Conservation (phyloP, 2,329 filamentous ascomycete species). For the Seiridium cupressi region DNA sequence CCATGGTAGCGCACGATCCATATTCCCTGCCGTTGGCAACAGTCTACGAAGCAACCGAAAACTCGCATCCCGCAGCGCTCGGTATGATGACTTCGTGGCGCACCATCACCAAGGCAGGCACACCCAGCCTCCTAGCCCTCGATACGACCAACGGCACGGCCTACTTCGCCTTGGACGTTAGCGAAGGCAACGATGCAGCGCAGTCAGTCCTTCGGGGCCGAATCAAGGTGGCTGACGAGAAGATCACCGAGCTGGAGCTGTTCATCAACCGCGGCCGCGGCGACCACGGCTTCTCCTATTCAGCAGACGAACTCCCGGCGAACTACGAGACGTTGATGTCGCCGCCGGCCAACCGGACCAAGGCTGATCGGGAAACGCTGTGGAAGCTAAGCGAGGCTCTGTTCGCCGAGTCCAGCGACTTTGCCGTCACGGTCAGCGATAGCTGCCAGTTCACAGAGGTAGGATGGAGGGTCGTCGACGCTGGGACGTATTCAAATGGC, state of each 20-base stretch:
- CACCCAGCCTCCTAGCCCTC: not conserved
- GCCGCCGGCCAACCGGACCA: slow-evolving; percentile 2
- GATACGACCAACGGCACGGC: slow-evolving; percentile 1
- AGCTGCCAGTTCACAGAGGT: not conserved
- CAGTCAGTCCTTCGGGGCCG: not conserved
- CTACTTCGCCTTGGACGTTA: slow-evolving; percentile 3
- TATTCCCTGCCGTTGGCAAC: not conserved
- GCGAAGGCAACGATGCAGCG: not conserved
- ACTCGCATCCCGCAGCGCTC: slow-evolving; percentile 1
- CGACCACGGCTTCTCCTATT: slow-evolving; percentile 1
- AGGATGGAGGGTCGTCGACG: slow-evolving; percentile 3
- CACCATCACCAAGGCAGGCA: slow-evolving; percentile 2
- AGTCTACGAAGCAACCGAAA: not conserved
- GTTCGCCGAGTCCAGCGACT: slow-evolving; percentile 1
- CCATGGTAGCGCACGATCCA: slow-evolving; percentile 4
- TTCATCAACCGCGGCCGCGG: slow-evolving; percentile 3
- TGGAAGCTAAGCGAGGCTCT: slow-evolving; percentile 2
- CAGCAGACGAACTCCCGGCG: not conserved
- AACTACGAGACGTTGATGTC: slow-evolving; percentile 1
- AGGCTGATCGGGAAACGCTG: slow-evolving; percentile 1
- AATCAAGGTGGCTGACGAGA: not conserved
- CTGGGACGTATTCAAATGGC: not conserved
- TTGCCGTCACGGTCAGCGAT: not conserved
- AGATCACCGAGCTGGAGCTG: slow-evolving; percentile 2
- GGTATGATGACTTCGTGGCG: slow-evolving; percentile 3